Evolutionary conservation across 2,329 filamentous ascomycete species (phyloP), one percentile per base, ranked within the genome.

Genomic region (Chaetoscypha palmicola): DNA sequence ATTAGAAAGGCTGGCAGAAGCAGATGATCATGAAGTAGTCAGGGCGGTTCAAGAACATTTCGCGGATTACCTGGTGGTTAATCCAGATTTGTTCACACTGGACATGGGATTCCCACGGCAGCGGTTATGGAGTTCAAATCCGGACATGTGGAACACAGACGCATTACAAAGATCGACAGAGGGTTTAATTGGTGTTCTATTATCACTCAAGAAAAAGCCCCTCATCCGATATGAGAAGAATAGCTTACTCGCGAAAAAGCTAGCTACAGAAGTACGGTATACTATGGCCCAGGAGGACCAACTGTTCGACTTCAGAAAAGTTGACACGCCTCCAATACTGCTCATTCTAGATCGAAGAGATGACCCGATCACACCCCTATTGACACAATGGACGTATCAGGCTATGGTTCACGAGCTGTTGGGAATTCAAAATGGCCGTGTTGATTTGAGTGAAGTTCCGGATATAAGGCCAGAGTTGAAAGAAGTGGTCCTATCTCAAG

Each of bases 351-450:
- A 98, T 65, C 80, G 92, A 32, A 79, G 92, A 63, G 90, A 96
- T 61, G 92, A 98, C 58, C 91, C 92, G 0, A 85, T 97, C 39
- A 98, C 92, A 3, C 92, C 92, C 0, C 70, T 98, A 9, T 74
- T 98, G 38, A 95, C 89, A 2, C 92, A 98, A 63, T 98, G 92
- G 92, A 98, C 92, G 20, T 98, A 98, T 60, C 92, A 98, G 66
- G 92, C 92, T n/a, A 98, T 98, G 90, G 92, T 98, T 1, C 92
- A 98, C 62, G 92, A 98, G 60, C 69, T 97, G 2, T 72, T 98
- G 10, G 92, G 92, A 4, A 95, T 98, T 53, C 79, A 86, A 46
- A 97, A 97, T 62, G 92, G 92, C n/a, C 78, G 91, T 39, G 92
- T 98, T 1, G 85, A 95, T 60, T 71, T 98, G 24, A 84, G 83